Percentiles rank a stretch among this genome's conserved stretches.
Conservation (phyloP, 768 basidiomycete genomes). For the Leucogyrophana mollusca region DNA sequence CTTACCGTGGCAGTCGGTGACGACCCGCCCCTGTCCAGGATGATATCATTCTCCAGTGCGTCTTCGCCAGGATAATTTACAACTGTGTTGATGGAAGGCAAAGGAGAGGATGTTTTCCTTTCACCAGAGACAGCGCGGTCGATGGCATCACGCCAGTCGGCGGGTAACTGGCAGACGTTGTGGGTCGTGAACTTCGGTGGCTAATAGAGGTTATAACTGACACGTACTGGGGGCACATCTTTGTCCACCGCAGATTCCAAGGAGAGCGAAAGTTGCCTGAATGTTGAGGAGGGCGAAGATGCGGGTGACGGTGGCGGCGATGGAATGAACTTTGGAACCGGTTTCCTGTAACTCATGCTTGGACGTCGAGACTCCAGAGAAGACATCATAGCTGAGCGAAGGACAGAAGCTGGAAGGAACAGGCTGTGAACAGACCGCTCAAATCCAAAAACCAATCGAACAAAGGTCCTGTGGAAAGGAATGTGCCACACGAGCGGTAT, state of each 20-base stretch:
- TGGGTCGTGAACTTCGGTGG: conserved; percentile 7
- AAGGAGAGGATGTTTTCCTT: conserved; percentile 19
- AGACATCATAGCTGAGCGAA: conserved; percentile 20
- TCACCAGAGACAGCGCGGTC: conserved; percentile 31
- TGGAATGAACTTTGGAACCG: conserved; percentile 65
- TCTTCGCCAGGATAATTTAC: conserved; percentile 28
- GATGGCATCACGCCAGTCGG: conserved; percentile 36
- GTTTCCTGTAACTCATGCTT: conserved; percentile 67
- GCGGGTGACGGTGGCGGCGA: conserved; percentile 50
- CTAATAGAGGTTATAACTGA: conserved; percentile 1
- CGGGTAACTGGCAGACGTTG: conserved; percentile 23
- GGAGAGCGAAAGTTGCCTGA: conserved; percentile 30
- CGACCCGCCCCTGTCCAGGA: conserved; percentile 28
- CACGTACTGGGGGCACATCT: conserved; percentile 32
- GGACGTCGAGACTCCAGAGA: conserved; percentile 27
- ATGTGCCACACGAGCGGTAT: conserved; percentile 14
- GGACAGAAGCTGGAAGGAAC: conserved; percentile 8
- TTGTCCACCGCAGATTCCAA: conserved; percentile 7
- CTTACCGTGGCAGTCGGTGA: conserved; percentile 34
- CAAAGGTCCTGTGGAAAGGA: conserved; percentile 13
- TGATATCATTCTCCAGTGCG: conserved; percentile 20
- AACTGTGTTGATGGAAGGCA: conserved; percentile 32
- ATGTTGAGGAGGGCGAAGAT: conserved; percentile 32
- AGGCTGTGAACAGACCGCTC: conserved; percentile 2
- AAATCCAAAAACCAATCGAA: too few species aligned